A percentile compares a stretch with the other conserved stretches of the same genome.
Evolutionary conservation across 805 yeast genomes (phyloP).

Genomic region (Teunomyces kruisii): DNA sequence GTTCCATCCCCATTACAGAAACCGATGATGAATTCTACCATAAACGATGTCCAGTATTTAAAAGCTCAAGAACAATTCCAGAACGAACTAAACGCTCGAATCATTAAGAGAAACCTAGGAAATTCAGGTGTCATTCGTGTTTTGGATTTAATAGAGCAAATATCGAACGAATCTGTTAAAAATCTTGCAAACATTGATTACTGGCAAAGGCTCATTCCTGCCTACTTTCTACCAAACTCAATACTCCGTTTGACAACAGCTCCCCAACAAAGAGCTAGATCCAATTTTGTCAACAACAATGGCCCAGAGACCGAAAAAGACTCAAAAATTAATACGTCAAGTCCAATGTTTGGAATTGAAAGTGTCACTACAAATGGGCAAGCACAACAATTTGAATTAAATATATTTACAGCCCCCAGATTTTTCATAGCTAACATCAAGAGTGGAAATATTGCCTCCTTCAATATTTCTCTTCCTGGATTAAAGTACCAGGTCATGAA

Average conservation of each 20-base stretch:
- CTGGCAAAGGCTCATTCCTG: conserved; percentile 37
- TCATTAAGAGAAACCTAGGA: conserved; percentile 40
- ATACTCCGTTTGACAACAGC: conserved; percentile 29
- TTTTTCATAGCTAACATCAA: conserved; percentile 53
- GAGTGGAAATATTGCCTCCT: conserved; percentile 37
- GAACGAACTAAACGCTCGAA: conserved; percentile 32
- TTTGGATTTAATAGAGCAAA: conserved; percentile 39
- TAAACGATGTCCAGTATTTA: conserved; percentile 1
- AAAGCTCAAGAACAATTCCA: conserved; percentile 15
- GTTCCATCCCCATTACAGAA: neutral
- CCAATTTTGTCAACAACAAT: neutral
- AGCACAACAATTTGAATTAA: conserved; percentile 56
- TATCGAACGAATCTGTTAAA: conserved; percentile 32
- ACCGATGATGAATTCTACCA: neutral
- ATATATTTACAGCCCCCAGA: conserved; percentile 63
- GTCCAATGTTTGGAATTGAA: conserved; percentile 6
- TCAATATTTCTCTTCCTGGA: conserved; percentile 34
- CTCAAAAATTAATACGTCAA: conserved; percentile 1
- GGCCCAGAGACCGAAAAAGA: conserved; percentile 6
- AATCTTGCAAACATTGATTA: conserved; percentile 29
- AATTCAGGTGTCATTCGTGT: conserved; percentile 43
- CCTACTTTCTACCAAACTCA: conserved; percentile 32
- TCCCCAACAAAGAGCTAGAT: conserved; percentile 2
- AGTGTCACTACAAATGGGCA: conserved; percentile 8
- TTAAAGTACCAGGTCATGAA: conserved; percentile 40